Evolutionary conservation across 352 stramenopile genomes (phyloP), one percentile per base, ranked within the genome.

Genomic region (Phytophthora kernoviae): DNA sequence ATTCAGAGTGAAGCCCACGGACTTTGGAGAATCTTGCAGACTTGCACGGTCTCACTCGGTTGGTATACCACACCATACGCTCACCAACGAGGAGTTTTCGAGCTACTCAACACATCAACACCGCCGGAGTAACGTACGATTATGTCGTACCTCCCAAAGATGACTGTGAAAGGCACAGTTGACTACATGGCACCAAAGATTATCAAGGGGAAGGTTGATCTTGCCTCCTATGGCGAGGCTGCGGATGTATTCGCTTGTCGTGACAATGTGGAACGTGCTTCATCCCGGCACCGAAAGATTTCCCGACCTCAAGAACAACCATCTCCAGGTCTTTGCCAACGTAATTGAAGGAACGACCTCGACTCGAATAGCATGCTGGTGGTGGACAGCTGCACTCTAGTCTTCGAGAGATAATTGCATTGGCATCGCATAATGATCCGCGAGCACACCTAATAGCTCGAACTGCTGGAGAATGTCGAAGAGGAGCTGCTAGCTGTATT

Each of bases 131-230:
- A 7, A 24, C 46, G 40, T 46, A n/a, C 40, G 8, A 54, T 37
- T 37, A 54, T 47, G 37, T 33, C 48, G 11, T 58, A 39, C 4
- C 52, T 45, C 15, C 60, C 60, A 5, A 63, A 60, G 22, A 84
- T 89, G 79, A 84, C 77, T 1, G 82, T 95, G 20, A 75, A 83
- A 45, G 84, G 84, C 3, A 92, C 84, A 0, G 81, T 89, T 3
- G 73, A 88, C 39, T 92, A 91, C 65, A 94, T 94, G 85, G 83
- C 85, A 5, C 83, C 83, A 2, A 84, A 94, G 34, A 70, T 94
- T 50, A 90, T 94, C 51, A 80, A 91, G 6, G 79, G 81, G n/a
- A 76, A 77, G 20, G 71, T 60, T 3, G 82, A 79, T 0, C 10
- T 79, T 1, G 79, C 75, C 3, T 24, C 42, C 15, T 95, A 93